Percentiles rank a stretch among this genome's conserved stretches.
These are phyloP conservation scores for Moringa oleifera DNA, from an alignment of 345 rosid species.

Conservation along the genomic window DNA sequence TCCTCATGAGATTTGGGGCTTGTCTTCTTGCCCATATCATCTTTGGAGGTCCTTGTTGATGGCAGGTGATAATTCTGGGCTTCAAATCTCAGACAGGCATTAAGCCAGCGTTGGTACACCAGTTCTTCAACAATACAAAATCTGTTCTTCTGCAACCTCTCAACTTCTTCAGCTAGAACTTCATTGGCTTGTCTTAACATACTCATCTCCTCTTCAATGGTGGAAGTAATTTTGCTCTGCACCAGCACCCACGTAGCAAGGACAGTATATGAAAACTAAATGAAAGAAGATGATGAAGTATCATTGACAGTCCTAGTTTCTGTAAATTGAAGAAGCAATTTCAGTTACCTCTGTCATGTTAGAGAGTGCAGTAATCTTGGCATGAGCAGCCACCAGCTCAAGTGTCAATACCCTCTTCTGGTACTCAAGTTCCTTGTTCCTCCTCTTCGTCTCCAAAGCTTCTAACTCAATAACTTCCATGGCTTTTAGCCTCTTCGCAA, in stretches of 20 bases:
- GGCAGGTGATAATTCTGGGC: conserved; percentile 5
- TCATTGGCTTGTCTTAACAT: conserved; percentile 14
- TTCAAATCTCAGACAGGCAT: conserved; percentile 33
- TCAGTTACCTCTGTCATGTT: conserved; percentile 18
- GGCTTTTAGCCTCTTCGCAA: conserved; percentile 19
- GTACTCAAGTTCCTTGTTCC: conserved; percentile 31
- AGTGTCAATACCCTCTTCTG: conserved; percentile 31
- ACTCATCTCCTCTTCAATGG: conserved; percentile 14
- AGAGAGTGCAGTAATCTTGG: conserved; percentile 18
- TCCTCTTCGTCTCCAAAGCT: conserved; percentile 18
- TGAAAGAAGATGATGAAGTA: too few relatives aligned
- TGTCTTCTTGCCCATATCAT: background rate
- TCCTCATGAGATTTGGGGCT: conserved; percentile 1
- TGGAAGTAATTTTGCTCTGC: conserved; percentile 17
- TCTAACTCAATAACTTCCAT: conserved; percentile 13
- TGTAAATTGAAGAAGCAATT: background rate
- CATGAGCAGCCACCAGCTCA: conserved; percentile 21
- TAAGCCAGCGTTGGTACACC: conserved; percentile 38
- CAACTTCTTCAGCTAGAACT: conserved; percentile 23
- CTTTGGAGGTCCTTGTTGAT: conserved; percentile 2
- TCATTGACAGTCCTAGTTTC: too few relatives aligned
- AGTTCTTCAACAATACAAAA: conserved; percentile 35
- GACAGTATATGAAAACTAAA: too few relatives aligned
- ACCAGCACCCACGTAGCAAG: background rate
- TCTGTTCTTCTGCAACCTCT: conserved; percentile 29